phyloP scores from a whole-genome alignment of 73 alveolate genomes.

The Paramecium biaurelia region DNA sequence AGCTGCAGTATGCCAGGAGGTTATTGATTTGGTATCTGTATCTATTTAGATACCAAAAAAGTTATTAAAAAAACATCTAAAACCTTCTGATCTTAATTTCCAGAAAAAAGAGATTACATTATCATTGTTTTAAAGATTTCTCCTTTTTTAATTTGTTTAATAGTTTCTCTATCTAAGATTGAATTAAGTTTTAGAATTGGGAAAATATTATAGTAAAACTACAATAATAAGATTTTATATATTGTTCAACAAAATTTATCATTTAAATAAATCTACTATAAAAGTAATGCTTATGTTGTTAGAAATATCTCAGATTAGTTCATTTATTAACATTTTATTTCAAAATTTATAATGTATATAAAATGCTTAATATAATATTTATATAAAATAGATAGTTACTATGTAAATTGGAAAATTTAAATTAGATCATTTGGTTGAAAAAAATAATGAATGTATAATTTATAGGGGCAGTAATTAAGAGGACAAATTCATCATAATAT shows the following conservation, averaged over 20 bases:
- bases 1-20: too few relatives aligned
- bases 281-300: background rate
- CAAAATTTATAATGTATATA: background rate
- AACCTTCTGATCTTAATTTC: too few relatives aligned
- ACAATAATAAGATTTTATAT: background rate
- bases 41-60: too few relatives aligned
- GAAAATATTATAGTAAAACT: background rate
- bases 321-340: background rate
- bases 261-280: background rate
- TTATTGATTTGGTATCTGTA: too few relatives aligned
- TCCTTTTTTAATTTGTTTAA: too few relatives aligned
- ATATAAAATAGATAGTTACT: background rate
- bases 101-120: too few relatives aligned
- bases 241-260: background rate
- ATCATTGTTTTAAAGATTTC: too few relatives aligned
- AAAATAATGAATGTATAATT: slow-evolving; percentile 38
- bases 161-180: background rate
- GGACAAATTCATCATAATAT: background rate
- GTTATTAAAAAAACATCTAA: too few relatives aligned
- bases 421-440: slow-evolving; percentile 44
- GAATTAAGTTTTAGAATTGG: background rate
- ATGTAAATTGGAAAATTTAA: slow-evolving; percentile 31
- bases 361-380: background rate
- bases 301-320: background rate
- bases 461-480: background rate